Evolutionary conservation across 2,329 filamentous ascomycete genomes (phyloP).

Genomic region (Colletotrichum coccodes): DNA sequence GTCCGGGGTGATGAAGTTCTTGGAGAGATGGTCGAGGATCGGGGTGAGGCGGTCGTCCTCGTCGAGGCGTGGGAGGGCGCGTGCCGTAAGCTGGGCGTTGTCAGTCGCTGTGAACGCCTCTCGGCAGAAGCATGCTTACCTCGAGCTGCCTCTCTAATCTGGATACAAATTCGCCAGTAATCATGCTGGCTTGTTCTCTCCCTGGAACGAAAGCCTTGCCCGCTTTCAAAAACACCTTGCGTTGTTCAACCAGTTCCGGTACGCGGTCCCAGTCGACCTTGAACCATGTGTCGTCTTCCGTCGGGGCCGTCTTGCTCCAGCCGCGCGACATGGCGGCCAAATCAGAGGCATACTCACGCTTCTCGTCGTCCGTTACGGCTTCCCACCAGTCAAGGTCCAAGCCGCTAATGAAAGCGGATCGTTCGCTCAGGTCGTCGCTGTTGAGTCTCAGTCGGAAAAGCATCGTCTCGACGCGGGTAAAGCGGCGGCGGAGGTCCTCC

Average conservation of each 20-base stretch:
- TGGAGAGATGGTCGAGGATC: constrained; percentile 81
- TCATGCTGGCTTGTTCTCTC: constrained; percentile 87
- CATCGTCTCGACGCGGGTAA: constrained; percentile 87
- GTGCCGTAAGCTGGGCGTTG: constrained; percentile 77
- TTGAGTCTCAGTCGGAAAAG: constrained; percentile 87
- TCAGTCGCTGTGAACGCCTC: neutral
- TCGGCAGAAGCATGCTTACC: neutral
- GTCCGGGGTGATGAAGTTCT: constrained; percentile 94
- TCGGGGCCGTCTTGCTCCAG: constrained; percentile 47
- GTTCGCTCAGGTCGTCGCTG: constrained; percentile 79
- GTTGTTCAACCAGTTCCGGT: constrained; percentile 85
- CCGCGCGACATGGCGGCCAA: constrained; percentile 63
- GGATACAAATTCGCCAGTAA: constrained; percentile 85
- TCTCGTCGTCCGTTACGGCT: constrained; percentile 82
- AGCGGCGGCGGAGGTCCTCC: constrained; percentile 88
- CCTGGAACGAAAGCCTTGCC: constrained; percentile 94
- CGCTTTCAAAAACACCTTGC: constrained; percentile 78
- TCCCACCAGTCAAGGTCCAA: constrained; percentile 94
- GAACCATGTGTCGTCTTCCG: constrained; percentile 90
- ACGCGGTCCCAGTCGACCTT: constrained; percentile 97
- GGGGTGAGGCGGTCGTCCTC: constrained; percentile 90
- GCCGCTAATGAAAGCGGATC: constrained; percentile 78
- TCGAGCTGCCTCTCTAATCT: constrained; percentile 85
- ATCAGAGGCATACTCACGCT: constrained; percentile 68
- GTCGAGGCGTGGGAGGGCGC: constrained; percentile 89